Evolutionary conservation across 331 rosid genomes (phyloP), one percentile per base, ranked within the genome.

Genomic region (Saraca asoca): DNA sequence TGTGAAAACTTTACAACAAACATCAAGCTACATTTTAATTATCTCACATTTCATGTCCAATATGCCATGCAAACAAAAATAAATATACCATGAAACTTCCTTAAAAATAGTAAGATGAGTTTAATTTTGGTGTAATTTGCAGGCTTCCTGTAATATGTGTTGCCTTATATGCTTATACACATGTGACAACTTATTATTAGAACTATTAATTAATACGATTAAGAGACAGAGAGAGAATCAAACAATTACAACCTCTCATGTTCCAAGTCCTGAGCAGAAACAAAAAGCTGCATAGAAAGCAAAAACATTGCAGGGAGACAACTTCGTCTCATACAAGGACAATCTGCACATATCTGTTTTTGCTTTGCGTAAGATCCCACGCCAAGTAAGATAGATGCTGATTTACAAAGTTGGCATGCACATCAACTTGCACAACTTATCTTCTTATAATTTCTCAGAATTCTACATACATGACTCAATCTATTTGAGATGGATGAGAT

Each of bases 301-400:
- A 52, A 44, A 76, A 76, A 44, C 46, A 48, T 17, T 69, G 68
- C 34, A 13, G 64, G 62, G 35, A 60, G 62, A 77, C 67, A 60
- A 62, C 12, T 59, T 76, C 77, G 81, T 74, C 74, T 77, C 74
- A 64, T 60, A 50, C 72, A 71, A 72, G 69, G 79, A 79, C 78
- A 77, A 55, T 7, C 34, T 57, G 68, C 63, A 51, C 52, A 7
- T 14, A 58, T 62, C 55, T 20, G 44, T 49, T 31, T 42, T 67
- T 64, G 69, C 79, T 71, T 64, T 83, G 74, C 67, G 87, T 81
- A 66, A 68, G 72, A 78, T 74, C 80, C 61, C 70, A 37, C 42
- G 12, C 52, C 59, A 45, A 18, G 31, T 24, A 1, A 24, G 31
- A 24, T 24, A 24, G 31, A 24, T 24, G 31, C 31, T 24, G 31